Evolutionary conservation across 805 yeast species (phyloP).

Genomic region (Lipomyces starkeyi): DNA sequence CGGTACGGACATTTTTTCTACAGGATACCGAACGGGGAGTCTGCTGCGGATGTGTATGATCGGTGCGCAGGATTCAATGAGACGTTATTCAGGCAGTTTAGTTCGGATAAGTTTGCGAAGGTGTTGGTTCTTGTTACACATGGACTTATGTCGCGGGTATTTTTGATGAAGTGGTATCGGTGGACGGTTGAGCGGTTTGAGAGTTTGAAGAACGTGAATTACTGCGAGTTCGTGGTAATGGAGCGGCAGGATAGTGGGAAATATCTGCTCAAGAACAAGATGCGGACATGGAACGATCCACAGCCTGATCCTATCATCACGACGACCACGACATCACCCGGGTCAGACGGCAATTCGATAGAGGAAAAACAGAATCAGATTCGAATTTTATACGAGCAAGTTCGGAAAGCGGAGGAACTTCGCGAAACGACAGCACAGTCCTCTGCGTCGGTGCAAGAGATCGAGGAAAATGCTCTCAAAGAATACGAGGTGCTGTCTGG

Average conservation of each 20-base stretch:
- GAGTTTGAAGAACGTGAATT: constrained; percentile 78
- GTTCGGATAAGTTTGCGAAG: constrained; percentile 70
- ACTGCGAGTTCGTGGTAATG: constrained; percentile 83
- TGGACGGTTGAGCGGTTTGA: constrained; percentile 94
- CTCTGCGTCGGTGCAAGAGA: neutral
- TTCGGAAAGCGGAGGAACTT: neutral
- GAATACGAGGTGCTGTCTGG: neutral
- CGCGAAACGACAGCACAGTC: neutral
- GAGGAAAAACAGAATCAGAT: constrained; percentile 13
- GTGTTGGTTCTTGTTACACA: constrained; percentile 87
- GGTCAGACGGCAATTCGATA: constrained; percentile 4
- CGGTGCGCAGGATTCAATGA: constrained; percentile 90
- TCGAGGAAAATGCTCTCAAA: neutral
- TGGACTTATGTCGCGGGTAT: constrained; percentile 93
- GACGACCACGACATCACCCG: constrained; percentile 6
- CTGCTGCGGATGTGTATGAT: constrained; percentile 95
- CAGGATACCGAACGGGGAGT: constrained; percentile 90
- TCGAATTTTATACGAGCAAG: constrained; percentile 7
- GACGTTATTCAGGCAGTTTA: constrained; percentile 80
- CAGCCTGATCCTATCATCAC: constrained; percentile 16
- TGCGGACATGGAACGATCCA: constrained; percentile 73
- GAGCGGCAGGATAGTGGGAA: constrained; percentile 58
- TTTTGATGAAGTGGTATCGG: constrained; percentile 90
- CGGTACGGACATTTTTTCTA: constrained; percentile 88
- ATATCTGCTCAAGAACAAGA: constrained; percentile 63